Conservation (phyloP, 192 early-diverging fungal species). For the Geranomyces michiganensis region DNA sequence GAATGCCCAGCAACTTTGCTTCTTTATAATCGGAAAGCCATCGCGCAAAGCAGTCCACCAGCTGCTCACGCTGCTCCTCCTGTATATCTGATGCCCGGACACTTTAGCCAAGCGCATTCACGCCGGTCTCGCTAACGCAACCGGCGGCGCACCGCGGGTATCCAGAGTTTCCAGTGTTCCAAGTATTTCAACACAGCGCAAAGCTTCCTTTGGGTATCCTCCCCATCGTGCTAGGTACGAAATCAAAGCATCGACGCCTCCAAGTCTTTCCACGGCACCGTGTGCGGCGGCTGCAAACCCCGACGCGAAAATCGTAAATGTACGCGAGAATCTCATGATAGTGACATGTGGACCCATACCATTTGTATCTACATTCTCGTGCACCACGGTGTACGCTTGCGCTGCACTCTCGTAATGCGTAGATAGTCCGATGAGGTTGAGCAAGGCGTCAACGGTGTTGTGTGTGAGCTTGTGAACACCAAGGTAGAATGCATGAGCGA, state of each 20-base stretch:
- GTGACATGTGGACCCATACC: too few species aligned
- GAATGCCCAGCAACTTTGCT: background rate
- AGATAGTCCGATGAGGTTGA: slow-evolving; percentile 21
- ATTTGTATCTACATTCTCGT: slow-evolving; percentile 3
- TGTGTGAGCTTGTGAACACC: slow-evolving; percentile 4
- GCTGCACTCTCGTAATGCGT: slow-evolving; percentile 22
- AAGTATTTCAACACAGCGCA: slow-evolving; percentile 5
- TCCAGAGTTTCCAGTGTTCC: background rate
- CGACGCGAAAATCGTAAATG: too few species aligned
- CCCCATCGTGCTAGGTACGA: slow-evolving; percentile 23
- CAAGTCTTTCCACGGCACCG: background rate
- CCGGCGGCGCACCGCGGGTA: background rate
- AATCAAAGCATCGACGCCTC: slow-evolving; percentile 16
- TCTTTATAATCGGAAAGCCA: slow-evolving; percentile 3
- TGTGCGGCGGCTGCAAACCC: too few species aligned
- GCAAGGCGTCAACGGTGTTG: slow-evolving; percentile 10
- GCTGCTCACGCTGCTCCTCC: background rate
- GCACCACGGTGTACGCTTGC: slow-evolving; percentile 17
- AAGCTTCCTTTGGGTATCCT: background rate
- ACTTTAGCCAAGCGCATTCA: background rate
- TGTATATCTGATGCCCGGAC: background rate
- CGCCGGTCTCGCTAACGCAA: background rate
- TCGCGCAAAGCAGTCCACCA: slow-evolving; percentile 22
- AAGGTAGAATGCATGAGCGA: background rate
- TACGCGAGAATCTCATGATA: too few species aligned